Conservation (phyloP, 768 basidiomycete species). For the Leucosporidium creatinivorum region DNA sequence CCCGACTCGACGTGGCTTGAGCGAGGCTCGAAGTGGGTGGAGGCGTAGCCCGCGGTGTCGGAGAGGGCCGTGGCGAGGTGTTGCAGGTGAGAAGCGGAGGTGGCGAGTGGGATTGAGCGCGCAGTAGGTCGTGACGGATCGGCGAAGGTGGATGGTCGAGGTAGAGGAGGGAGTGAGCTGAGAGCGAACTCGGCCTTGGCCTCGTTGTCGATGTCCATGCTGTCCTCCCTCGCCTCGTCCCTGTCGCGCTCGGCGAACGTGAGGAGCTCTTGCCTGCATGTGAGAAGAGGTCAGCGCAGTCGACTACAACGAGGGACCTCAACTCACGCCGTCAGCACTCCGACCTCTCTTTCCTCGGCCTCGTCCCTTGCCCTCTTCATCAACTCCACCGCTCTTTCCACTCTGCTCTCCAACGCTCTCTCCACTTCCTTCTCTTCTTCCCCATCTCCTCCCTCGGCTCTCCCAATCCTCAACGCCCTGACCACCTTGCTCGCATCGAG, state of each 20-base stretch:
- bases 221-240: neutral
- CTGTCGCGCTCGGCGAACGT: neutral
- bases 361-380: too few relatives aligned
- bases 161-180: neutral
- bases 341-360: neutral
- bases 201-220: neutral
- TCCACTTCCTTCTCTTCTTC: too few relatives aligned
- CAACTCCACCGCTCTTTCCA: too few relatives aligned
- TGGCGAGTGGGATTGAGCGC: neutral
- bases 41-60: neutral
- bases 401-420: too few relatives aligned
- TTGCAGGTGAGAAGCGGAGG: neutral
- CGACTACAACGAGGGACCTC: neutral
- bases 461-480: too few relatives aligned
- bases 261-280: too few relatives aligned
- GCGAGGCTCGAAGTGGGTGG: neutral
- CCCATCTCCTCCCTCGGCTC: too few relatives aligned
- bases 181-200: neutral
- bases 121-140: neutral
- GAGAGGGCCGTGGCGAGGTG: neutral
- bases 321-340: neutral
- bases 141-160: constrained; percentile 4
- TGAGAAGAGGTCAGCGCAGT: too few relatives aligned
- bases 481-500: too few relatives aligned
- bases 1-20: too few relatives aligned